Evolutionary conservation across 768 basidiomycete genomes (phyloP).

Genomic region (Leccinum subgranulosum): DNA sequence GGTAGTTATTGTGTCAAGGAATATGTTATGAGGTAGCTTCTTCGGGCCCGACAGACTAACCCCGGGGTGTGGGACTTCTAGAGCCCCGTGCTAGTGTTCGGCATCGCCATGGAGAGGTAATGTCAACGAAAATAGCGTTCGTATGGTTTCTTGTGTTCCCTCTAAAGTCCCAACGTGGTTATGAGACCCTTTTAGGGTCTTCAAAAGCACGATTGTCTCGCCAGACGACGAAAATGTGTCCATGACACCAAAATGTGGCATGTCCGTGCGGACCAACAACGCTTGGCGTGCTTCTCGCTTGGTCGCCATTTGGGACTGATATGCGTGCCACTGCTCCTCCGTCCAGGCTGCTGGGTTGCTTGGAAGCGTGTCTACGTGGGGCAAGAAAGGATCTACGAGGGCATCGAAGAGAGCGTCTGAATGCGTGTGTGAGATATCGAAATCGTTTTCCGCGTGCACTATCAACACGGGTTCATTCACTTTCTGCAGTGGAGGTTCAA

Average conservation of each 20-base stretch:
- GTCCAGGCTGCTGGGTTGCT: constrained; percentile 28
- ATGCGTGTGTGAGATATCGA: constrained; percentile 69
- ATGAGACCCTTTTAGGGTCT: constrained; percentile 58
- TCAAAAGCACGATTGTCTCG: constrained; percentile 53
- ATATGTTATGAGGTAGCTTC: neutral
- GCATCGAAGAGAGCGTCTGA: constrained; percentile 65
- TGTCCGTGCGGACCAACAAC: constrained; percentile 42
- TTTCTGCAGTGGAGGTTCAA: constrained; percentile 38
- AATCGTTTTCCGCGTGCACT: constrained; percentile 73
- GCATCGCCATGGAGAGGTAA: neutral
- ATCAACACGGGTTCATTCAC: constrained; percentile 69
- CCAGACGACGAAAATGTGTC: constrained; percentile 48
- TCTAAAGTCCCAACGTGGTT: constrained; percentile 56
- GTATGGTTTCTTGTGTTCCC: constrained; percentile 65
- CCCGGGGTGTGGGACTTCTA: neutral
- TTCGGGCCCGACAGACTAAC: neutral
- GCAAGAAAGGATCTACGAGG: constrained; percentile 62
- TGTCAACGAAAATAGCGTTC: constrained; percentile 25
- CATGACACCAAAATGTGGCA: constrained; percentile 49
- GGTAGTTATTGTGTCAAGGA: neutral
- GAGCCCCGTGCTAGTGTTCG: neutral
- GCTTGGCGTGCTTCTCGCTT: constrained; percentile 42
- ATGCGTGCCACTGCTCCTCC: constrained; percentile 43
- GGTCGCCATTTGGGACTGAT: constrained; percentile 36
- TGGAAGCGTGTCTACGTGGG: constrained; percentile 40